A percentile compares a stretch with the other conserved stretches of the same genome.
These are phyloP conservation scores for Forsythia suspensa DNA, from an alignment of 257 asterid genomes.

Conservation along the genomic window DNA sequence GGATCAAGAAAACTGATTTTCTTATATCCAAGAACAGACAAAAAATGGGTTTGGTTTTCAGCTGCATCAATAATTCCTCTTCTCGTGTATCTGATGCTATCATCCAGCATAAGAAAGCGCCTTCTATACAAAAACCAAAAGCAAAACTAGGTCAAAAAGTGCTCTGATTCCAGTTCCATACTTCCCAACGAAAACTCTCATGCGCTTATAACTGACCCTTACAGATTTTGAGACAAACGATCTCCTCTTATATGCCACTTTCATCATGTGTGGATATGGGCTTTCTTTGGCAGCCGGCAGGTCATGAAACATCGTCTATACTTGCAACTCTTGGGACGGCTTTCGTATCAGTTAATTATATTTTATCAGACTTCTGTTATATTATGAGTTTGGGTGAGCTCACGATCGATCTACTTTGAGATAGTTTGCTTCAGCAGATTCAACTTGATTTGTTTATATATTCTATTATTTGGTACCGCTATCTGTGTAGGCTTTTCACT, in stretches of 20 bases:
- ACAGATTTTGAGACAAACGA: neutral
- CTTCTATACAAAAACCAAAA: neutral
- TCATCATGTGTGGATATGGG: neutral
- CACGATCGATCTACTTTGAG: neutral
- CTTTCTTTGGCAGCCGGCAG: neutral
- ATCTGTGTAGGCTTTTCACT: neutral
- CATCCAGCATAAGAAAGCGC: neutral
- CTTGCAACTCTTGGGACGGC: neutral
- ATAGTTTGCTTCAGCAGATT: neutral
- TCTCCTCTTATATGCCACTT: neutral
- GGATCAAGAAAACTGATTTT: neutral
- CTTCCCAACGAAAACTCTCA: conserved; percentile 39
- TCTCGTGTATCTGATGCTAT: neutral
- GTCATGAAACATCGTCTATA: too few species aligned
- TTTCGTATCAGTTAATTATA: neutral
- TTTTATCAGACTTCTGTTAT: neutral
- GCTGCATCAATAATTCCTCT: conserved; percentile 21
- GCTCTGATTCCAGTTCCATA: conserved; percentile 30
- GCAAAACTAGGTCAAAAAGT: neutral
- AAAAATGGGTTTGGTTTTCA: neutral
- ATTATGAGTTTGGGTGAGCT: neutral
- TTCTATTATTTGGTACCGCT: neutral
- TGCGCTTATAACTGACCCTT: conserved; percentile 20
- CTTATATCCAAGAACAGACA: neutral
- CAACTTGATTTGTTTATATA: neutral